Conservation (phyloP, 2,329 filamentous ascomycete genomes). For the Akanthomyces lecanii region DNA sequence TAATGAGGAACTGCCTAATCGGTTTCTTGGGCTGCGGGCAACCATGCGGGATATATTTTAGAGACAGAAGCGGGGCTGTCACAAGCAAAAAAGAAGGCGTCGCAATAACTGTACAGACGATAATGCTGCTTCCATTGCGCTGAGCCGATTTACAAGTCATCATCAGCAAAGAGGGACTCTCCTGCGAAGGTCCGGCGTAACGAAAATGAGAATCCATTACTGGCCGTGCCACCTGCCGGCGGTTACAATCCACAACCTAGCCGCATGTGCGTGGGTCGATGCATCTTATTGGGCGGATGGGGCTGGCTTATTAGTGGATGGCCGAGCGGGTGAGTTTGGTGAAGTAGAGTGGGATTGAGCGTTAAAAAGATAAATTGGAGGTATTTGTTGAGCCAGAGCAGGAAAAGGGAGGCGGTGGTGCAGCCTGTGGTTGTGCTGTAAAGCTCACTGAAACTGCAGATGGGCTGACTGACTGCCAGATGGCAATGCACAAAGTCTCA, state of each 20-base stretch:
- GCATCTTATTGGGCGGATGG: conserved; percentile 16
- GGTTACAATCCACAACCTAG: conserved; percentile 10
- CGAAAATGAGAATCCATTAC: not conserved
- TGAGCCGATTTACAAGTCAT: not conserved
- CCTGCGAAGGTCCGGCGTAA: not conserved
- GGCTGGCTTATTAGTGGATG: conserved; percentile 13
- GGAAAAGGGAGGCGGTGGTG: not conserved
- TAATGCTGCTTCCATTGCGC: not conserved
- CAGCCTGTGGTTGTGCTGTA: not conserved
- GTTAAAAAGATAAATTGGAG: not conserved
- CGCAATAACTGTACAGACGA: not conserved
- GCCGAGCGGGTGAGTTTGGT: not conserved
- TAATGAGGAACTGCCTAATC: not conserved
- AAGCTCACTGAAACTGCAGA: not conserved
- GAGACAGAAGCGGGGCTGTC: conserved; percentile 7
- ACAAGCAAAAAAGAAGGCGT: conserved; percentile 2
- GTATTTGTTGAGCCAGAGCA: conserved; percentile 6
- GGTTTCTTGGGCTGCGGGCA: not conserved
- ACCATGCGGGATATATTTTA: conserved; percentile 13
- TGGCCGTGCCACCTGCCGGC: not conserved
- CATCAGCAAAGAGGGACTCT: not conserved
- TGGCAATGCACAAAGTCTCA: not conserved
- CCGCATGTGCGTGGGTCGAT: conserved; percentile 18
- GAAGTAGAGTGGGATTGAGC: not conserved
- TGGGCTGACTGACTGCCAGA: not conserved